Conservation (phyloP, 2,329 filamentous ascomycete species). For the Alternaria sp. region DNA sequence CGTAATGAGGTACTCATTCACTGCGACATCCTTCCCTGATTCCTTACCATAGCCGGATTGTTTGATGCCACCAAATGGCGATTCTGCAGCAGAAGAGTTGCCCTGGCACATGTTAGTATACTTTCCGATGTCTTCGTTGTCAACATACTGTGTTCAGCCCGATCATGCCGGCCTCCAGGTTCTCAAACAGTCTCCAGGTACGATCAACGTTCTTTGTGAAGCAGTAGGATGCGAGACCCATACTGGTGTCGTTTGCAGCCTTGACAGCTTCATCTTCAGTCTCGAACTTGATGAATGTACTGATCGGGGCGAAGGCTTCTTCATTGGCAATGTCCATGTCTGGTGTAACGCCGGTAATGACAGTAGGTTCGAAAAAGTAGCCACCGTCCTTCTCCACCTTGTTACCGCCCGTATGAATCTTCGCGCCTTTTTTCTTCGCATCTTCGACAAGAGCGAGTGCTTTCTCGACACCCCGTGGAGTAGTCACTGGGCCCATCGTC, state of each 20-base stretch:
- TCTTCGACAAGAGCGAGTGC: constrained; percentile 67
- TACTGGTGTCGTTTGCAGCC: constrained; percentile 65
- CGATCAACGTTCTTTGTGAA: constrained; percentile 73
- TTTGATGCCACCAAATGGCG: constrained; percentile 72
- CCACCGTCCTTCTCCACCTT: constrained; percentile 57
- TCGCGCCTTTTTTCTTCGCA: constrained; percentile 67
- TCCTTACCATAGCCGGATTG: constrained; percentile 73
- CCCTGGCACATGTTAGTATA: constrained; percentile 45
- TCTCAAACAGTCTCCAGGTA: constrained; percentile 70
- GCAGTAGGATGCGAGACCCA: constrained; percentile 71
- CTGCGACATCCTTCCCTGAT: constrained; percentile 69
- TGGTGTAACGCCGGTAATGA: constrained; percentile 64
- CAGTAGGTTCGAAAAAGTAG: constrained; percentile 74
- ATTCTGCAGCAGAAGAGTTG: constrained; percentile 69
- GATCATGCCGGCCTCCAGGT: constrained; percentile 73
- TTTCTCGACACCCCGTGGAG: constrained; percentile 62
- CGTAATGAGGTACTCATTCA: constrained; percentile 67
- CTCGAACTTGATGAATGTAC: constrained; percentile 69
- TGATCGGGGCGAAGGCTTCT: constrained; percentile 70
- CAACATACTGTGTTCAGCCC: constrained; percentile 65
- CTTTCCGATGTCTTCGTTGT: not conserved
- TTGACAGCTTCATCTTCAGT: constrained; percentile 69
- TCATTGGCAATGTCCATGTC: constrained; percentile 65
- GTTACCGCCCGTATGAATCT: constrained; percentile 67
- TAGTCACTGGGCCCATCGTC: constrained; percentile 67